Evolutionary conservation across 1,284 basidiomycete genomes (phyloP).

Genomic region (Porogramme epimiltina): DNA sequence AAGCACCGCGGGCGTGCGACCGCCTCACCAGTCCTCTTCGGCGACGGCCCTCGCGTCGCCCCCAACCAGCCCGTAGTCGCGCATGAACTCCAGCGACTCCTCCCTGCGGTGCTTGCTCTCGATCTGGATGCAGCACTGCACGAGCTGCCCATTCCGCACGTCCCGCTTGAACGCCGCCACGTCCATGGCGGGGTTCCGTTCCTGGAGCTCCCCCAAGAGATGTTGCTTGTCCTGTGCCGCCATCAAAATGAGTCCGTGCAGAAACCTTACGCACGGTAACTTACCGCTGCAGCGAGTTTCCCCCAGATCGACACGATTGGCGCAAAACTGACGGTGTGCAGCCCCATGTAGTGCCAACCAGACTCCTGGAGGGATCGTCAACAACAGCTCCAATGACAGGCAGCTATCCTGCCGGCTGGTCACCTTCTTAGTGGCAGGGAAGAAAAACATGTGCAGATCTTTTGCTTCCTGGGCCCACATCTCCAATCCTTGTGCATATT

Average conservation of each 20-base stretch:
- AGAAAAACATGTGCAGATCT: constrained; percentile 46
- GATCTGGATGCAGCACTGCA: constrained; percentile 31
- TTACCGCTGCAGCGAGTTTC: constrained; percentile 20
- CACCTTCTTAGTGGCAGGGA: constrained; percentile 11
- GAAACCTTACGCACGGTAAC: too few species aligned
- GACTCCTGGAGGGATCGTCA: not conserved
- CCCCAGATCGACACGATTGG: constrained; percentile 24
- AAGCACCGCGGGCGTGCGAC: not conserved
- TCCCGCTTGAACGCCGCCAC: constrained; percentile 15
- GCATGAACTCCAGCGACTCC: constrained; percentile 19
- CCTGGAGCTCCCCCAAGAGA: constrained; percentile 15
- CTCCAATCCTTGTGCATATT: constrained; percentile 41
- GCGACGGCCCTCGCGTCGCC: not conserved
- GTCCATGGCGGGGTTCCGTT: constrained; percentile 15
- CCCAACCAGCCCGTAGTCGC: constrained; percentile 10
- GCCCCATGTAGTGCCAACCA: constrained; percentile 31
- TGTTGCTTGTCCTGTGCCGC: constrained; percentile 15
- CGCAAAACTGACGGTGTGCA: constrained; percentile 17
- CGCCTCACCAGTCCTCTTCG: not conserved
- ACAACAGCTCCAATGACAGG: too few species aligned
- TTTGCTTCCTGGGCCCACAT: constrained; percentile 17
- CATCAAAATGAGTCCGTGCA: too few species aligned
- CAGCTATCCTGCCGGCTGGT: too few species aligned
- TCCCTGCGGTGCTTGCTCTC: constrained; percentile 13
- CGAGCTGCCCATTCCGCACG: constrained; percentile 23